Conservation (phyloP, 768 basidiomycete genomes). For the Trametes meyenii region DNA sequence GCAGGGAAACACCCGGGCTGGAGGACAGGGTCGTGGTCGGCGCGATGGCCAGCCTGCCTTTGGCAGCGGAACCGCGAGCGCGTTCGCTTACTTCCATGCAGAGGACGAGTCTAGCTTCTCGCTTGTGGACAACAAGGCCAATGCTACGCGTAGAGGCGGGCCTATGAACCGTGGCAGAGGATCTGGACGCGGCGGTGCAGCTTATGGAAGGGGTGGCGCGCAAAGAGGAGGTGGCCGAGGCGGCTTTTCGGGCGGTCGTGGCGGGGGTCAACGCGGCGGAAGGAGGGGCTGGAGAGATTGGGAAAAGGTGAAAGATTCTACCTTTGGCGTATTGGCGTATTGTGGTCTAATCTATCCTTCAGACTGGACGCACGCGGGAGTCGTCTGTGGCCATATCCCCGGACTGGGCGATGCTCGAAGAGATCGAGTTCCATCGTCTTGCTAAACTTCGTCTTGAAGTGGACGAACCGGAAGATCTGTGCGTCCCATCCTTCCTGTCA, state of each 20-base stretch:
- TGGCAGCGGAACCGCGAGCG: conserved; percentile 86
- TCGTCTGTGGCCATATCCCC: conserved; percentile 91
- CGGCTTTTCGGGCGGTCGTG: conserved; percentile 44
- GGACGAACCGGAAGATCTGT: conserved; percentile 91
- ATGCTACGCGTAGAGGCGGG: conserved; percentile 71
- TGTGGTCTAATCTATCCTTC: conserved; percentile 17
- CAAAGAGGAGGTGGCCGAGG: conserved; percentile 47
- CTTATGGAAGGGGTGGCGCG: conserved; percentile 45
- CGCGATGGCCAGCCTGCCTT: conserved; percentile 84
- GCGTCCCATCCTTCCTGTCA: conserved; percentile 35
- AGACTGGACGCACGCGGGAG: conserved; percentile 86
- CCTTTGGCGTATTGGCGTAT: neutral
- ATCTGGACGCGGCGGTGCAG: conserved; percentile 37
- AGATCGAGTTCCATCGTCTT: conserved; percentile 94
- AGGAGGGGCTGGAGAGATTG: conserved; percentile 89
- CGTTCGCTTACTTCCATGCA: conserved; percentile 96
- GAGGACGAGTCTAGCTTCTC: conserved; percentile 98
- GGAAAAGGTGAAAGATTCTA: conserved; percentile 71
- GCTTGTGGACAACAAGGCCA: conserved; percentile 87
- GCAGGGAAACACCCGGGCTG: conserved; percentile 52
- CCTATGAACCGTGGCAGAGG: conserved; percentile 58
- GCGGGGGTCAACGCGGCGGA: conserved; percentile 53
- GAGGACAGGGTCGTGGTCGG: conserved; percentile 54
- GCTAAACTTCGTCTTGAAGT: conserved; percentile 92
- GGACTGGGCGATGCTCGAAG: conserved; percentile 94